Percentiles rank a stretch among this genome's conserved stretches.
phyloP scores from a whole-genome alignment of 352 stramenopile genomes.

The Phytophthora colocasiae region DNA sequence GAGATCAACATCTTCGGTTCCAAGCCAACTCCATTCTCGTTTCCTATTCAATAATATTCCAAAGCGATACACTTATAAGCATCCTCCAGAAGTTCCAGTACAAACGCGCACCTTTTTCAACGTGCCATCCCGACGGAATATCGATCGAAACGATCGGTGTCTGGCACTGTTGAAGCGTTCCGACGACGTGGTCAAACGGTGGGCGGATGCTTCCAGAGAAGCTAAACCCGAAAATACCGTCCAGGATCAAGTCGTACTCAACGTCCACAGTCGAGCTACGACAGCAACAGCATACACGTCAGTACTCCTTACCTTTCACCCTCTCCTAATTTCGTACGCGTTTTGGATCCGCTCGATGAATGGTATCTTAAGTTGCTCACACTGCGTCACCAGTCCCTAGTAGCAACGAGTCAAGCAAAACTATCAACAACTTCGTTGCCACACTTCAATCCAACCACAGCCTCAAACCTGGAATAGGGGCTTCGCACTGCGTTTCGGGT shows the following conservation, averaged over 20 bases:
- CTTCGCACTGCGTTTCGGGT: slow-evolving; percentile 92
- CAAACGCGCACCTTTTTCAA: slow-evolving; percentile 82
- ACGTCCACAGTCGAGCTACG: slow-evolving; percentile 55
- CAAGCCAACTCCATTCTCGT: slow-evolving; percentile 80
- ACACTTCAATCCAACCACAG: not conserved
- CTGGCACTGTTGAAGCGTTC: slow-evolving; percentile 57
- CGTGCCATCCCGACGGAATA: slow-evolving; percentile 98
- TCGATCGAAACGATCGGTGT: slow-evolving; percentile 96
- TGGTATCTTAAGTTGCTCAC: slow-evolving; percentile 78
- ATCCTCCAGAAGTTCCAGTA: not conserved
- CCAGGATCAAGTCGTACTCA: slow-evolving; percentile 94
- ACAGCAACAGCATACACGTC: not conserved
- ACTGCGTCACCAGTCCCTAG: slow-evolving; percentile 81
- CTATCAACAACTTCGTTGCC: not conserved
- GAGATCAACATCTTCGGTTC: slow-evolving; percentile 95
- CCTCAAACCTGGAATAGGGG: slow-evolving; percentile 75
- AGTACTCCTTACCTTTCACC: not conserved
- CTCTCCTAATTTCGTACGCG: slow-evolving; percentile 33
- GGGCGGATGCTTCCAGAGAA: slow-evolving; percentile 90
- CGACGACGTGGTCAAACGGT: slow-evolving; percentile 93
- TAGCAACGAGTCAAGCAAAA: not conserved
- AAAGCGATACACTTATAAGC: slow-evolving; percentile 2
- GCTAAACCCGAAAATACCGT: slow-evolving; percentile 99
- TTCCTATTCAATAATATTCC: slow-evolving; percentile 41
- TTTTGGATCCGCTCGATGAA: slow-evolving; percentile 65